Conservation (phyloP, 169 alveolate genomes). For the Cytauxzoon felis region DNA sequence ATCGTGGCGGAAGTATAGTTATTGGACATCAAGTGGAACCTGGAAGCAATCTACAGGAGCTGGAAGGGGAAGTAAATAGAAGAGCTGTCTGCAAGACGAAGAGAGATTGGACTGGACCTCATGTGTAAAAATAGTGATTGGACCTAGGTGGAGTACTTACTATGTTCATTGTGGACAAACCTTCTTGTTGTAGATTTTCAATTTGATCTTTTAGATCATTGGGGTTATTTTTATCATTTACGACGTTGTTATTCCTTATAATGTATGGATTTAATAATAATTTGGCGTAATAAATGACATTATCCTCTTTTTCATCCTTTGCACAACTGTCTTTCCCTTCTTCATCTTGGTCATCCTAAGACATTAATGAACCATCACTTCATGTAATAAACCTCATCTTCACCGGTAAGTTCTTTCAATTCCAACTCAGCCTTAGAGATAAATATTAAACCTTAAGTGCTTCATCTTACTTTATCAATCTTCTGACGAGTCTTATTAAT, state of each 20-base stretch:
- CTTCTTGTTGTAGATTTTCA: not conserved
- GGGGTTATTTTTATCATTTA: constrained; percentile 15
- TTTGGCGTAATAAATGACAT: constrained; percentile 9
- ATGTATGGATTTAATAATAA: constrained; percentile 11
- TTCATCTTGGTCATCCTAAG: constrained; percentile 1
- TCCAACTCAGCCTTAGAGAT: constrained; percentile 1
- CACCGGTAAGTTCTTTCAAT: not conserved
- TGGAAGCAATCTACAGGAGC: too few relatives aligned
- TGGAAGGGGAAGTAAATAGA: too few relatives aligned
- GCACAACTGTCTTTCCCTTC: not conserved
- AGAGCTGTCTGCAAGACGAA: too few relatives aligned
- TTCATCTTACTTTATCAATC: constrained; percentile 1
- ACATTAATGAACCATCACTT: not conserved
- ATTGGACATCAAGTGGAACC: too few relatives aligned
- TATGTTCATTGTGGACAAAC: not conserved
- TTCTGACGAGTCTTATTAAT: constrained; percentile 11
- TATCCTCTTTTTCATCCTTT: not conserved
- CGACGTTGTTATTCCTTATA: not conserved
- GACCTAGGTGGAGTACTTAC: not conserved
- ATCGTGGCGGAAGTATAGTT: too few relatives aligned
- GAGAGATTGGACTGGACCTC: too few relatives aligned
- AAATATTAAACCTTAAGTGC: not conserved
- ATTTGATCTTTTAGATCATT: not conserved
- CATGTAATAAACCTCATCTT: not conserved
- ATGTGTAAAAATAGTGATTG: too few relatives aligned